Conservation (phyloP, 805 yeast genomes). For the Grigorovia yakushimaensis region DNA sequence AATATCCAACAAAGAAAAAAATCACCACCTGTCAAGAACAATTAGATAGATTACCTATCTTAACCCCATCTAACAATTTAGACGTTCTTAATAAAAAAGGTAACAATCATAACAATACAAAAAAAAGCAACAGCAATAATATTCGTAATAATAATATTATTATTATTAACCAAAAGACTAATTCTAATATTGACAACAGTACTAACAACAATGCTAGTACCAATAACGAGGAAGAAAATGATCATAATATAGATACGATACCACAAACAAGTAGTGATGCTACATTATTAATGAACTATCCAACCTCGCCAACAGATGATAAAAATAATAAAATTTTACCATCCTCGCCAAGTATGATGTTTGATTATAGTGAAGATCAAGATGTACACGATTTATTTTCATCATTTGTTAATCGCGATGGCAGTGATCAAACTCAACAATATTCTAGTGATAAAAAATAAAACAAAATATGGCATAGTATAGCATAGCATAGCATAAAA, state of each 20-base stretch:
- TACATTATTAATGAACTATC: slow-evolving; percentile 7
- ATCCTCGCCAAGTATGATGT: slow-evolving; percentile 27
- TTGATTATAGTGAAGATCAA: slow-evolving; percentile 12
- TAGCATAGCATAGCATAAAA: no score
- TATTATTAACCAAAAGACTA: no score
- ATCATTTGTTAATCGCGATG: slow-evolving; percentile 13
- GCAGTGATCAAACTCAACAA: slow-evolving; percentile 7
- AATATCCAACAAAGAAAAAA: background rate
- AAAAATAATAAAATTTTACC: slow-evolving; percentile 24
- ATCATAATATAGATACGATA: background rate
- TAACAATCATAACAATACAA: background rate
- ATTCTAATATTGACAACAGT: background rate
- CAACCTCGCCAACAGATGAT: slow-evolving; percentile 6
- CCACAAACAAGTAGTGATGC: slow-evolving; percentile 4
- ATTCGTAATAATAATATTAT: background rate
- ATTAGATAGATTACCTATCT: slow-evolving; percentile 21
- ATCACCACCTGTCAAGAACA: slow-evolving; percentile 22
- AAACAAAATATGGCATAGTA: background rate
- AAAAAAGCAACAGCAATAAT: background rate
- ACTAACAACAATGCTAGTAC: background rate
- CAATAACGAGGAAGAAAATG: background rate
- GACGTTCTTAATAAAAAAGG: background rate
- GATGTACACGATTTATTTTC: slow-evolving; percentile 20
- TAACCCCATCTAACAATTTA: slow-evolving; percentile 4
- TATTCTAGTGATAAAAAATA: slow-evolving; percentile 6